Evolutionary conservation across 1,139 yeast species (phyloP), one percentile per base, ranked within the genome.

Genomic region (Kodamaea ohmeri): DNA sequence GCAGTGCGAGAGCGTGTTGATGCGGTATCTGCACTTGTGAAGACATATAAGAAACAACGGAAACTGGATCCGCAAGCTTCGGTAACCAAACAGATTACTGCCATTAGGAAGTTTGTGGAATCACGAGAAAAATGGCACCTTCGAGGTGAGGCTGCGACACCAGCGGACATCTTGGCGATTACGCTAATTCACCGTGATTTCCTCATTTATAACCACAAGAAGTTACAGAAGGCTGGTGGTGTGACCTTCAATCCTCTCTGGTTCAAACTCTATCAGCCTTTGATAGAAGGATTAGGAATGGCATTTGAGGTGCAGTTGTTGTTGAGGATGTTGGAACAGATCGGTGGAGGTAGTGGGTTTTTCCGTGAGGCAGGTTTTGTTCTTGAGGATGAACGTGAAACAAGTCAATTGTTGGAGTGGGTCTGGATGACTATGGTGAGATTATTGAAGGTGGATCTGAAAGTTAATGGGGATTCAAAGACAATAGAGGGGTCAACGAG

Each of bases 61-160:
- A 73, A 80, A 45, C 61, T 61, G 14, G 71, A 77, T 20, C 11
- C n/a, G 16, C 30, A 5, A 20, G 19, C 30, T 6, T 27, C 21
- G 14, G 40, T 36, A 32, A 73, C 72, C 2, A 68, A 59, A 44
- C 71, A 71, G 47, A 71, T 77, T 76, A 56, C 53, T 18, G 50
- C 63, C 11, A 48, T 74, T 19, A 53, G 54, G 11, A 29, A 14
- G 4, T 41, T 43, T 24, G 21, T 45, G 35, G 33, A 34, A 7
- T 32, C 41, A 15, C 26, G 25, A 3, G 39, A 36, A 28, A 41
- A 40, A 18, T 40, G 41, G 42, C 39, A 38, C 14, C 34, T 36
- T 11, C 27, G 34, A 3, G 36, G 31, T 11, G 22, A 27, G 5
- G 9, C 25, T 7, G 25, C 37, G 22, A 32, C 37, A 6, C 49